phyloP scores from a whole-genome alignment of 2,329 filamentous ascomycete genomes.

The Exophiala oligosperma region DNA sequence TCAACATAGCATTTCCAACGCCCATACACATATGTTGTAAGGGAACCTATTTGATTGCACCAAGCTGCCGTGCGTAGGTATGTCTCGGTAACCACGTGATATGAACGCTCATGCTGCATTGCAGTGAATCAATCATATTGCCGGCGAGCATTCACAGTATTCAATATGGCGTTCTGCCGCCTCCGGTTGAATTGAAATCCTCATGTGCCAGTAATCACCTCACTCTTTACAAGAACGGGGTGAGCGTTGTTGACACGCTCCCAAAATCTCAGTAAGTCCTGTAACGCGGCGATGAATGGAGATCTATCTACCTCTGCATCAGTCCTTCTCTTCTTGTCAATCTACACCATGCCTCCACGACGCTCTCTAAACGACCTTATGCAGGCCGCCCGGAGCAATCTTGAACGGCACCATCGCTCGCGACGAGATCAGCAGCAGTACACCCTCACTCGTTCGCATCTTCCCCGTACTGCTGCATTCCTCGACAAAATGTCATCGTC shows the following conservation, averaged over 20 bases:
- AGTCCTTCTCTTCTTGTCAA: background rate
- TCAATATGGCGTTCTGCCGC: too few species aligned
- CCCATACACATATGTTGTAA: too few species aligned
- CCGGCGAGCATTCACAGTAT: too few species aligned
- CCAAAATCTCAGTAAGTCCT: background rate
- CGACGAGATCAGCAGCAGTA: background rate
- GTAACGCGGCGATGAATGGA: background rate
- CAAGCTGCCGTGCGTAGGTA: too few species aligned
- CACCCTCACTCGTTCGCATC: background rate
- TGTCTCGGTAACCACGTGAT: too few species aligned
- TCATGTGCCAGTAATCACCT: slow-evolving; percentile 2
- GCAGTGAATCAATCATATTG: too few species aligned
- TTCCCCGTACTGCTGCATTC: too few species aligned
- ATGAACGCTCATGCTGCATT: too few species aligned
- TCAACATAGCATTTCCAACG: too few species aligned
- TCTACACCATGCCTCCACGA: background rate
- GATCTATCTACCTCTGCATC: background rate
- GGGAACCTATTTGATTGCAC: too few species aligned
- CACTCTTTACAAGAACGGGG: background rate
- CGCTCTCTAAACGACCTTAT: background rate
- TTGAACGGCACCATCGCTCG: background rate
- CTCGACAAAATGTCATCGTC: background rate
- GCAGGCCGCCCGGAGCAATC: background rate
- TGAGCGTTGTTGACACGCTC: too few species aligned
- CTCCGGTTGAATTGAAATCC: background rate